Evolutionary conservation across 768 basidiomycete genomes (phyloP), one percentile per base, ranked within the genome.

Genomic region (Kwoniella pini): DNA sequence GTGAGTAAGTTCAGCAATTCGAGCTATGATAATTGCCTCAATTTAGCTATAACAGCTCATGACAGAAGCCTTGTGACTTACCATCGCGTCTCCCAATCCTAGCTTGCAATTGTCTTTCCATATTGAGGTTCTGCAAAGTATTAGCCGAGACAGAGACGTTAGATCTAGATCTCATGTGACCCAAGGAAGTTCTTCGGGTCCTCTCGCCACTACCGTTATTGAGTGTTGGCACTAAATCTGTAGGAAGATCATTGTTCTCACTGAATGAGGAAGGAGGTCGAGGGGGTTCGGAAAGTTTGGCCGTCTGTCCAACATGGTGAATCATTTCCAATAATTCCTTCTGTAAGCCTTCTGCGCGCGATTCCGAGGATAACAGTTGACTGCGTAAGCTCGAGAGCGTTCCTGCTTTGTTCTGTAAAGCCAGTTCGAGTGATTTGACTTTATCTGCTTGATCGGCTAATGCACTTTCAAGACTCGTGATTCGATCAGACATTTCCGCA

Each of bases 151-250:
- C 26, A n/a, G 52, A 45, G 7, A 48, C 26, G 28, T 45, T 55
- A 17, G 59, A 61, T 22, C 59, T 54, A 4, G 59, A 61, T 17
- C 59, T 15, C n/a, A 53, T 45, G 30, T 61, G 59, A 48, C 55
- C 45, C 19, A 57, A 31, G 2, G 59, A 61, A 2, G 52, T 53
- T 54, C 59, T 45, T 44, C 51, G 52, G 3, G 24, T 51, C 13
- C 55, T 57, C 36, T 54, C 53, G n/a, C 40, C 40, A 17, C n/a
- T 42, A 22, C 22, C 27, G 31, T 15, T 17, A 28, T 21, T 40
- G 28, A 58, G 13, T 7, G 36, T n/a, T 19, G 46, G 1, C n/a
- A 40, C 42, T 15, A 59, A 40, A 19, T 59, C 51, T 26, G 59
- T 42, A 9, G 59, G 59, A 15, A 54, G 17, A 49, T 61, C 53